A percentile compares a stretch with the other conserved stretches of the same genome.
These are phyloP conservation scores for Penicillium bovifimosum DNA, from an alignment of 495 filamentous ascomycete genomes.

Conservation along the genomic window DNA sequence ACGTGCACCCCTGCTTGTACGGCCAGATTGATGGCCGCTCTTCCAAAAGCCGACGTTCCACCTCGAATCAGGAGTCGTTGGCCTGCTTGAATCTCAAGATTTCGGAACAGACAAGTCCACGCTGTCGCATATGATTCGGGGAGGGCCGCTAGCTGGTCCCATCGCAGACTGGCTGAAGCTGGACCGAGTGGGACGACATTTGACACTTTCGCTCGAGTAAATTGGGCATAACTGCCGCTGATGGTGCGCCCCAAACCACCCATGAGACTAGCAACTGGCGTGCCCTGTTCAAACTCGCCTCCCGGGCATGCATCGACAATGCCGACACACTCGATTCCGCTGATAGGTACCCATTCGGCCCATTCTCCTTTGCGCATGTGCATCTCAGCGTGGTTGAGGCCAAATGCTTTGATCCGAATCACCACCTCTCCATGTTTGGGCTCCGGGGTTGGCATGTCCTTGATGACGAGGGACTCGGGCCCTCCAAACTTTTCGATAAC, in stretches of 20 bases:
- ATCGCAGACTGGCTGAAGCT: conserved; percentile 16
- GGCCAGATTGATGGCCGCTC: conserved; percentile 42
- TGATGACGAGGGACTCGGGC: conserved; percentile 30
- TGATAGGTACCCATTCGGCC: conserved; percentile 40
- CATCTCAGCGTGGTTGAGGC: conserved; percentile 32
- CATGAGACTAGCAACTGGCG: conserved; percentile 38
- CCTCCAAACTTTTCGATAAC: conserved; percentile 37
- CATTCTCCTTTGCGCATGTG: conserved; percentile 43
- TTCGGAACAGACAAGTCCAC: conserved; percentile 38
- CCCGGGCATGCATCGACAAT: conserved; percentile 26
- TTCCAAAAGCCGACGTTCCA: conserved; percentile 39
- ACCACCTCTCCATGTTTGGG: conserved; percentile 29
- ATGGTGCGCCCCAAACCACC: conserved; percentile 39
- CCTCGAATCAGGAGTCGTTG: conserved; percentile 39
- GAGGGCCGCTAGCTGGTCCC: conserved; percentile 40
- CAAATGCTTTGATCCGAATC: conserved; percentile 41
- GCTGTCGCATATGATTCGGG: conserved; percentile 42
- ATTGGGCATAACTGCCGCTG: conserved; percentile 41
- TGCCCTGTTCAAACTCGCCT: conserved; percentile 30
- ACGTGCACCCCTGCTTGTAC: conserved; percentile 33
- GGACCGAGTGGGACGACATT: conserved; percentile 35
- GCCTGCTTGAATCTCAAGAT: conserved; percentile 28
- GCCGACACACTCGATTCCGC: conserved; percentile 44
- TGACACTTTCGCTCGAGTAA: conserved; percentile 22
- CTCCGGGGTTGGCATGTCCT: conserved; percentile 26